phyloP scores from a whole-genome alignment of 2,329 filamentous ascomycete genomes.

The Fusarium multiceps region DNA sequence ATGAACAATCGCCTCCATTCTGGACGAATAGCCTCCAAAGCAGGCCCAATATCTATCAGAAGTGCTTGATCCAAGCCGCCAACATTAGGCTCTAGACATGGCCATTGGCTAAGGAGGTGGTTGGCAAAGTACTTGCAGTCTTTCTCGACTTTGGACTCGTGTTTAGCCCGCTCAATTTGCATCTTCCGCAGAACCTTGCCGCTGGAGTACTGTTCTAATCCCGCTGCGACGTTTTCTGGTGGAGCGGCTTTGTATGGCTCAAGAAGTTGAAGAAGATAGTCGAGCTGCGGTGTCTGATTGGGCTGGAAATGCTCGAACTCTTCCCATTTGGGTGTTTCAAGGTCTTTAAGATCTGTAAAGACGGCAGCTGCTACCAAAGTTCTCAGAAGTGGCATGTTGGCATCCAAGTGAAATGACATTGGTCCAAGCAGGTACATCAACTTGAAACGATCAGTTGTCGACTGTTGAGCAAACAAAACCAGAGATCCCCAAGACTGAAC shows the following conservation, averaged over 20 bases:
- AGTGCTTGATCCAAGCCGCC: conserved; percentile 21
- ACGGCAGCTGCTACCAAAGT: conserved; percentile 38
- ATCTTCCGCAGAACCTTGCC: conserved; percentile 40
- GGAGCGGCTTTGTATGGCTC: conserved; percentile 32
- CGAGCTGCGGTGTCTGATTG: conserved; percentile 34
- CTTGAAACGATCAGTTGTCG: conserved; percentile 18
- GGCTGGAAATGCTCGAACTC: conserved; percentile 40
- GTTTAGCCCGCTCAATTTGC: conserved; percentile 31
- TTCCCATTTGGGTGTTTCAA: conserved; percentile 35
- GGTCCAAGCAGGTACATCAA: conserved; percentile 41
- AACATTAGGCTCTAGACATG: conserved; percentile 40
- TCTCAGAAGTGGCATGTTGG: conserved; percentile 35
- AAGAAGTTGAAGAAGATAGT: conserved; percentile 34
- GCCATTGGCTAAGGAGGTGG: conserved; percentile 43
- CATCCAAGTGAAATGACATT: conserved; percentile 40
- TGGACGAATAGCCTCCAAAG: conserved; percentile 39
- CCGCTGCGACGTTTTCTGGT: conserved; percentile 7
- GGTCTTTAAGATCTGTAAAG: conserved; percentile 33
- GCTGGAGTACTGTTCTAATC: conserved; percentile 36
- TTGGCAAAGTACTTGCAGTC: conserved; percentile 40
- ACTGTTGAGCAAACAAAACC: conserved; percentile 17
- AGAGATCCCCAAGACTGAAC: conserved; percentile 39
- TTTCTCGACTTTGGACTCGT: conserved; percentile 40
- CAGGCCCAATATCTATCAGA: conserved; percentile 39
- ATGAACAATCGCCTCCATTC: conserved; percentile 43